A percentile compares a stretch with the other conserved stretches of the same genome.
Evolutionary conservation across 768 basidiomycete species (phyloP).

Genomic region (Tylopilus rubrobrunneus): DNA sequence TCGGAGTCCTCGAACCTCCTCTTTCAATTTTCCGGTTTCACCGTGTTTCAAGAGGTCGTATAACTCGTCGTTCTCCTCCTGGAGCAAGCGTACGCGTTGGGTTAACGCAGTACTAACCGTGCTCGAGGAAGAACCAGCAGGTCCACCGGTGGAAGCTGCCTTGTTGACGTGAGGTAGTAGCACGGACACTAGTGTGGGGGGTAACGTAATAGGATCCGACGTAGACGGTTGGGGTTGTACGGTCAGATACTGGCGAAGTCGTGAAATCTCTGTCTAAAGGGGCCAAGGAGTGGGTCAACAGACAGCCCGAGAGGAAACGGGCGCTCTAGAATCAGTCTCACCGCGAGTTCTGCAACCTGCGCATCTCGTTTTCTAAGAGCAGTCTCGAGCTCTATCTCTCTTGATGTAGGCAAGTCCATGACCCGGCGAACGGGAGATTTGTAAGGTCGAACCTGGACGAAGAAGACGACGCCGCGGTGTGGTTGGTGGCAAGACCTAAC

Average conservation of each 20-base stretch:
- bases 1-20: conserved; percentile 69
- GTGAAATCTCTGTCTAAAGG: conserved; percentile 66
- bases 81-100: conserved; percentile 66
- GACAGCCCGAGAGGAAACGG: conserved; percentile 13
- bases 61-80: conserved; percentile 86
- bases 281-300: conserved; percentile 15
- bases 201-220: conserved; percentile 63
- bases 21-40: conserved; percentile 79
- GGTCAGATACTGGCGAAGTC: conserved; percentile 61
- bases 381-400: conserved; percentile 80
- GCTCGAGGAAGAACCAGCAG: conserved; percentile 37
- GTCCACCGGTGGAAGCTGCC: conserved; percentile 28
- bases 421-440: conserved; percentile 11
- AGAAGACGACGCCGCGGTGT: conserved; percentile 22
- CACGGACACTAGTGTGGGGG: conserved; percentile 64
- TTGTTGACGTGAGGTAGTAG: conserved; percentile 63
- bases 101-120: conserved; percentile 72
- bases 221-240: conserved; percentile 56
- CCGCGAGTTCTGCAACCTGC: conserved; percentile 68
- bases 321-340: conserved; percentile 38
- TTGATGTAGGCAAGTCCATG: conserved; percentile 70
- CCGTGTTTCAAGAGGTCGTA: conserved; percentile 70
- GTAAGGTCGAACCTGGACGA: conserved; percentile 11
- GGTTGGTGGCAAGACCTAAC: conserved; percentile 29
- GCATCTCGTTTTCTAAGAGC: conserved; percentile 72